phyloP scores from a whole-genome alignment of 2,329 filamentous ascomycete species.

The Aspergillus udagawae region DNA sequence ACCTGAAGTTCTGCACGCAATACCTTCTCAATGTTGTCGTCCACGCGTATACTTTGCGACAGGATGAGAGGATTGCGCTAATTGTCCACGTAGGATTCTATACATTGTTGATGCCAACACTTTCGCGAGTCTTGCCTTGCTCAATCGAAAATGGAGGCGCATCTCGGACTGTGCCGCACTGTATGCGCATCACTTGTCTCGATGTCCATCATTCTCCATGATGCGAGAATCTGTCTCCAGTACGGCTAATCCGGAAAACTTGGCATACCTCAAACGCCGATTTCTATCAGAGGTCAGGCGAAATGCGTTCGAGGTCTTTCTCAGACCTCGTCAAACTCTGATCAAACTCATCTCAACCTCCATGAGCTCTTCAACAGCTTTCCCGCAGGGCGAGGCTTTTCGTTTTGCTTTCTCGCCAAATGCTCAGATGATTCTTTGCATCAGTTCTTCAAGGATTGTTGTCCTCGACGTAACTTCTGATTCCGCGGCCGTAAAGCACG shows the following conservation, averaged over 20 bases:
- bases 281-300: conserved; percentile 70
- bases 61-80: conserved; percentile 12
- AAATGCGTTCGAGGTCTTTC: conserved; percentile 72
- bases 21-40: background rate
- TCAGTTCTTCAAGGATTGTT: conserved; percentile 81
- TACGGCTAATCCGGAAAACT: conserved; percentile 40
- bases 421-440: conserved; percentile 70
- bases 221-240: conserved; percentile 30
- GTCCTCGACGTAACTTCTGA: conserved; percentile 65
- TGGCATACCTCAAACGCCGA: conserved; percentile 59
- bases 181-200: conserved; percentile 45
- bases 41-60: background rate
- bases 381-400: conserved; percentile 79
- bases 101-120: conserved; percentile 44
- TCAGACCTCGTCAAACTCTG: conserved; percentile 65
- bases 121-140: conserved; percentile 44
- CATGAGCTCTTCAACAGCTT: conserved; percentile 74
- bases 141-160: conserved; percentile 44
- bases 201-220: conserved; percentile 41
- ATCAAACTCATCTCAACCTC: conserved; percentile 80
- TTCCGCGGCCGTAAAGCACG: conserved; percentile 63
- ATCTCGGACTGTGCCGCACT: conserved; percentile 41
- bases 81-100: conserved; percentile 38
- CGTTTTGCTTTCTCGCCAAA: conserved; percentile 75
- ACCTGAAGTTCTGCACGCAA: conserved; percentile 1